Evolutionary conservation across 2,329 filamentous ascomycete genomes (phyloP).

Genomic region (Pseudocercospora cruenta): DNA sequence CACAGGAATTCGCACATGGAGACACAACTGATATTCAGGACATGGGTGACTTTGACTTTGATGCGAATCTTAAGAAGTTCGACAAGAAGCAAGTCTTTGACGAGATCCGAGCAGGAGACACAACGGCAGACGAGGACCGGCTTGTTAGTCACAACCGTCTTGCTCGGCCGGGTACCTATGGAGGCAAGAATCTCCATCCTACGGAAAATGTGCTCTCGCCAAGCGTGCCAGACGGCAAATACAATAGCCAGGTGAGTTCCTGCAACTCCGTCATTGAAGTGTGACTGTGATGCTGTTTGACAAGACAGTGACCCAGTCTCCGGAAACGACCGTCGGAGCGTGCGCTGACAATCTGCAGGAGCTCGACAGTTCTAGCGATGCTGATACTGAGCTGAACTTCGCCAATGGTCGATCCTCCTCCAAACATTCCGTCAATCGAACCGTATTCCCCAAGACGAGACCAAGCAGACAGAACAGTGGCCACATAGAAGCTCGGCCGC

Average conservation of each 20-base stretch:
- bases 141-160: slow-evolving; percentile 85
- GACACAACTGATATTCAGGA: slow-evolving; percentile 94
- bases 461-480: slow-evolving; percentile 44
- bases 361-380: slow-evolving; percentile 38
- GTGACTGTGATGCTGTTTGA: neutral
- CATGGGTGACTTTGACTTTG: slow-evolving; percentile 92
- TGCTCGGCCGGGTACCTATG: slow-evolving; percentile 54
- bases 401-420: slow-evolving; percentile 40
- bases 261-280: neutral
- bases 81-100: slow-evolving; percentile 92
- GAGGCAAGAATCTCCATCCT: slow-evolving; percentile 87
- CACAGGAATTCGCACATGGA: slow-evolving; percentile 93
- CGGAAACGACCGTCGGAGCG: neutral
- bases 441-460: slow-evolving; percentile 35
- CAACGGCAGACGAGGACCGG: slow-evolving; percentile 85
- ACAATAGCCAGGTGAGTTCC: slow-evolving; percentile 27
- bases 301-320: neutral
- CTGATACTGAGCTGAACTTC: slow-evolving; percentile 41
- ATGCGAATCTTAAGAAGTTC: slow-evolving; percentile 86
- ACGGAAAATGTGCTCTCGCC: slow-evolving; percentile 86
- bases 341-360: slow-evolving; percentile 15
- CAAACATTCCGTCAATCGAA: slow-evolving; percentile 33
- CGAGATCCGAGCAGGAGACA: slow-evolving; percentile 86
- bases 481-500: slow-evolving; percentile 2
- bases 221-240: slow-evolving; percentile 32